phyloP scores from a whole-genome alignment of 75 land plant species.

The Selaginella moellendorffii region DNA sequence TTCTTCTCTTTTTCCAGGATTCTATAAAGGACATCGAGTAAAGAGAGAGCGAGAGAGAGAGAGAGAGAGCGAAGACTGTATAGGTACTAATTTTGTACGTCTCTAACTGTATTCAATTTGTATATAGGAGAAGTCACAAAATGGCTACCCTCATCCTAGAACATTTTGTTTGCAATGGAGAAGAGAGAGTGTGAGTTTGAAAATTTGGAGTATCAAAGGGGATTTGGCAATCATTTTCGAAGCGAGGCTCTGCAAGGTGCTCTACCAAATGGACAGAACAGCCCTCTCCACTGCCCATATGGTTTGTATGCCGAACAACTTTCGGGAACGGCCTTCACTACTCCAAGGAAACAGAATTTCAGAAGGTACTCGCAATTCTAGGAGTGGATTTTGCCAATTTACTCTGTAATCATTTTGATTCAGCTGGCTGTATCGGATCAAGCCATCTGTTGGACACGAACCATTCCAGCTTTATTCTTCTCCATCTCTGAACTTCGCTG shows the following conservation, averaged over 20 bases:
- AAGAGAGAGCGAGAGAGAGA: too few relatives aligned
- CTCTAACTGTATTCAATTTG: too few relatives aligned
- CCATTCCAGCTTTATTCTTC: conserved; percentile 59
- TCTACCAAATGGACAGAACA: conserved; percentile 75
- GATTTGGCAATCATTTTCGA: conserved; percentile 77
- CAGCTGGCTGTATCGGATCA: conserved; percentile 95
- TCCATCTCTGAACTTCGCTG: conserved; percentile 13
- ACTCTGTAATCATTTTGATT: too few relatives aligned
- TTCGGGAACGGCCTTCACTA: conserved; percentile 89
- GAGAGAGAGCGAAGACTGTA: too few relatives aligned
- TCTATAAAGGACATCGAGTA: too few relatives aligned
- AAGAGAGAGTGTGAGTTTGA: too few relatives aligned
- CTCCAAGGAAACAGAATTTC: conserved; percentile 56
- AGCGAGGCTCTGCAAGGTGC: conserved; percentile 79
- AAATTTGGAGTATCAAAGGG: conserved; percentile 51
- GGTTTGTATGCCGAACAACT: conserved; percentile 98
- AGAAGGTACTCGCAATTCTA: conserved; percentile 67
- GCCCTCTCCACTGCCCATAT: conserved; percentile 70
- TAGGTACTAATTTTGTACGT: too few relatives aligned
- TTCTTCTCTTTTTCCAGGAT: too few relatives aligned
- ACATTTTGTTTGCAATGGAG: too few relatives aligned
- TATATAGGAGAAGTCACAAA: too few relatives aligned
- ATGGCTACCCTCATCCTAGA: too few relatives aligned
- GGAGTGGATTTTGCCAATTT: too few relatives aligned
- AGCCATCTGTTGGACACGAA: conserved; percentile 93